A percentile compares a stretch with the other conserved stretches of the same genome.
phyloP scores from a whole-genome alignment of 495 filamentous ascomycete species.

The Penicillium parvum region DNA sequence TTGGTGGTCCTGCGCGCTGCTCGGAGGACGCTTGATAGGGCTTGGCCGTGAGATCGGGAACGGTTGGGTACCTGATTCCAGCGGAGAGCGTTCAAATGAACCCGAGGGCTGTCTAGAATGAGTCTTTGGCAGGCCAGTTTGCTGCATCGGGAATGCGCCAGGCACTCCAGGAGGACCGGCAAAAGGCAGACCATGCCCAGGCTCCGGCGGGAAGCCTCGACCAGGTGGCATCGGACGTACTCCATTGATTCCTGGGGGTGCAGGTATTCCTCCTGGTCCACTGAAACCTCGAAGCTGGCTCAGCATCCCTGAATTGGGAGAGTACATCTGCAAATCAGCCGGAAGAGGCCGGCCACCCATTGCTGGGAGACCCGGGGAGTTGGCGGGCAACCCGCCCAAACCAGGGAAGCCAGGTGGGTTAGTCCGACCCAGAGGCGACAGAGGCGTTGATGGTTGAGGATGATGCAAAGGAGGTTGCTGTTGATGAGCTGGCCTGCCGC shows the following conservation, averaged over 20 bases:
- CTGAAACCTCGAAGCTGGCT: conserved; percentile 50
- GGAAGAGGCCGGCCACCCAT: conserved; percentile 33
- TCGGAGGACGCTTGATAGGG: conserved; percentile 84
- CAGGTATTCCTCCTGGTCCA: conserved; percentile 54
- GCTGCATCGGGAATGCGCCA: conserved; percentile 30
- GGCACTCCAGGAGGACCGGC: conserved; percentile 32
- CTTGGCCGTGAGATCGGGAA: conserved; percentile 75
- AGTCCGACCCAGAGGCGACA: conserved; percentile 51
- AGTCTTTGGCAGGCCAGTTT: conserved; percentile 36
- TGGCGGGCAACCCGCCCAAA: conserved; percentile 47
- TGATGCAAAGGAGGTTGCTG: conserved; percentile 44
- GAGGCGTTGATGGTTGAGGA: conserved; percentile 48
- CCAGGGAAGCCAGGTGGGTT: conserved; percentile 46
- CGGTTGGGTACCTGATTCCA: conserved; percentile 37
- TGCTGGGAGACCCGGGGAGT: conserved; percentile 56
- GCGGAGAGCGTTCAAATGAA: conserved; percentile 52
- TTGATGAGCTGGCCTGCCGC: conserved; percentile 27
- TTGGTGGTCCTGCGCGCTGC: conserved; percentile 58
- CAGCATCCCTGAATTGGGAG: conserved; percentile 41
- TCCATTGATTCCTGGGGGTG: conserved; percentile 56
- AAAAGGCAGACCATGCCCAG: conserved; percentile 34
- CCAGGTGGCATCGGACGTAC: conserved; percentile 55
- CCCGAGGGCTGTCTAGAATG: conserved; percentile 60
- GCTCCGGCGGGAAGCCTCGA: conserved; percentile 60
- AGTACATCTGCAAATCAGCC: conserved; percentile 55